Evolutionary conservation across 1,284 basidiomycete species (phyloP).

Genomic region (Trametes pubescens): DNA sequence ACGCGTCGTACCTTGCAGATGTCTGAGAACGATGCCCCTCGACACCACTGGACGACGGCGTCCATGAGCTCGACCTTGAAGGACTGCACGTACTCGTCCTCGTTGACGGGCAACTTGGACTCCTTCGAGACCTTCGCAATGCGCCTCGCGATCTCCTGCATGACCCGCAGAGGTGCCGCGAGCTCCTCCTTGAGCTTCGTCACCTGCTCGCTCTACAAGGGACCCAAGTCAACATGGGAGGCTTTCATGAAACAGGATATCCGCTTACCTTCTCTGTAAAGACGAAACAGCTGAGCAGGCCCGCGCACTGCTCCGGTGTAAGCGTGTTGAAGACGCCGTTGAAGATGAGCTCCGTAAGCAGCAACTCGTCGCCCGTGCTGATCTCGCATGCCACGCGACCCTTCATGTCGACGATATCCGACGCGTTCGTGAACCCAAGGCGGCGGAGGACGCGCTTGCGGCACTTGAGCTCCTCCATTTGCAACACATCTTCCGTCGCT

Average conservation of each 20-base stretch:
- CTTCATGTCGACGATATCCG: conserved; percentile 98
- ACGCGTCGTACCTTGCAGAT: conserved; percentile 84
- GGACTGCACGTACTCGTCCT: conserved; percentile 94
- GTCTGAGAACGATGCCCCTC: conserved; percentile 95
- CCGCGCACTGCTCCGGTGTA: conserved; percentile 92
- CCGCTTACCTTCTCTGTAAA: conserved; percentile 89
- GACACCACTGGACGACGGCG: conserved; percentile 96
- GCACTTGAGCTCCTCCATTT: conserved; percentile 96
- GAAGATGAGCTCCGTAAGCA: conserved; percentile 98
- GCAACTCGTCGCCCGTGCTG: conserved; percentile 94
- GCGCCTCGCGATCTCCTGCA: conserved; percentile 94
- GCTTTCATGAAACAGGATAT: too few species aligned
- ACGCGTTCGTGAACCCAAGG: conserved; percentile 87
- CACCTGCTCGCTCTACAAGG: conserved; percentile 85
- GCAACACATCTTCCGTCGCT: conserved; percentile 91
- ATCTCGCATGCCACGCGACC: conserved; percentile 99
- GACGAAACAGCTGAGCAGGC: conserved; percentile 94
- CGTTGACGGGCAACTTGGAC: conserved; percentile 87
- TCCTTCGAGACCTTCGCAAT: conserved; percentile 98
- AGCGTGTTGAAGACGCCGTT: conserved; percentile 95
- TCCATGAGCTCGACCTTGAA: conserved; percentile 99
- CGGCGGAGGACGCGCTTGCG: conserved; percentile 94
- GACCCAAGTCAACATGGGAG: not conserved
- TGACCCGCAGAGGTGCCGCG: conserved; percentile 88
- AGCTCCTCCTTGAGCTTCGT: conserved; percentile 93